Evolutionary conservation across 2,329 filamentous ascomycete species (phyloP).

Genomic region (Leptodontidium sp.): DNA sequence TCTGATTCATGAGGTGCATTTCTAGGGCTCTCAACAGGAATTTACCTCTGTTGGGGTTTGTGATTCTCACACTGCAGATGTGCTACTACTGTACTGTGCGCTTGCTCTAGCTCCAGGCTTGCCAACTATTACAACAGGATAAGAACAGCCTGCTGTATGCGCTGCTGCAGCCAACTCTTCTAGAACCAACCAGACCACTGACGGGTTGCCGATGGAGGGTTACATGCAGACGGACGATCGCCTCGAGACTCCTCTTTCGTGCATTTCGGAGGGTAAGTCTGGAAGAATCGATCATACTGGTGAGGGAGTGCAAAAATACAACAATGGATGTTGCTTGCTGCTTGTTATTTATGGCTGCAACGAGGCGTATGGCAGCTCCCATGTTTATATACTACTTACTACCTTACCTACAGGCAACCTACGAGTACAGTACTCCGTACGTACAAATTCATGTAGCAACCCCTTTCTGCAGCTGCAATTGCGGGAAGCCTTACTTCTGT

Average conservation of each 20-base stretch:
- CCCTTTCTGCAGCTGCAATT: conserved; percentile 1
- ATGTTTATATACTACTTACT: background rate
- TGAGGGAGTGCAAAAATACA: background rate
- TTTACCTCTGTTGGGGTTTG: background rate
- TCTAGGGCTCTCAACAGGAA: conserved; percentile 3
- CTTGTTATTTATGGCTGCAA: conserved; percentile 5
- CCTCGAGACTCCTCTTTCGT: background rate
- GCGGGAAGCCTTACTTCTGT: background rate
- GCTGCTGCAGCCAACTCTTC: conserved; percentile 9
- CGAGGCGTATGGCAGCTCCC: conserved; percentile 6
- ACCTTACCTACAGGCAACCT: background rate
- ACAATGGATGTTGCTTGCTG: background rate
- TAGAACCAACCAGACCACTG: background rate
- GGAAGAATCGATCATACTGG: background rate
- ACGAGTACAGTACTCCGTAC: background rate
- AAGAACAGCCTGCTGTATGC: background rate
- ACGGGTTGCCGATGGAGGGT: conserved; percentile 10
- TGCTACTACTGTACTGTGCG: background rate
- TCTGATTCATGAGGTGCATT: conserved; percentile 8
- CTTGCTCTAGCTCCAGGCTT: background rate
- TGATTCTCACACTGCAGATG: background rate
- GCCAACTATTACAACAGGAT: too few species aligned
- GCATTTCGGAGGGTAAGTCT: background rate
- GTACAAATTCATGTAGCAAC: conserved; percentile 3
- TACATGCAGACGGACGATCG: conserved; percentile 17